phyloP scores from a whole-genome alignment of 2,329 filamentous ascomycete species.

The Microdochium nivale region DNA sequence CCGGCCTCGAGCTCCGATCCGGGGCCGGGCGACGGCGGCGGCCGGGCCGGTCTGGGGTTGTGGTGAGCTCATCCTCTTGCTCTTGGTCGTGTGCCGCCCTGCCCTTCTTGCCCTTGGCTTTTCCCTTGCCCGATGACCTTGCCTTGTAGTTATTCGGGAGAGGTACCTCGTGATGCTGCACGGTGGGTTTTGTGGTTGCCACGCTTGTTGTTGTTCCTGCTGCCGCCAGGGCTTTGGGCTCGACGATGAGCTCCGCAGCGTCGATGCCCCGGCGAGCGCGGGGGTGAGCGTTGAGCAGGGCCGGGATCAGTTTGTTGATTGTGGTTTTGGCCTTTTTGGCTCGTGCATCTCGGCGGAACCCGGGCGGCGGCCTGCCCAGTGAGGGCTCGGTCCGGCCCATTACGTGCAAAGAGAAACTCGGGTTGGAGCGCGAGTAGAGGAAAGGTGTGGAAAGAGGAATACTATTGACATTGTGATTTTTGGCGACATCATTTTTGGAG shows the following conservation, averaged over 20 bases:
- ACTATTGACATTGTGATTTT: neutral
- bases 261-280: conserved; percentile 47
- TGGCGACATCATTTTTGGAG: neutral
- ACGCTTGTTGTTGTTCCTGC: neutral
- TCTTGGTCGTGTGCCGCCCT: neutral
- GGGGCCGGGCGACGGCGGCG: neutral
- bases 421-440: neutral
- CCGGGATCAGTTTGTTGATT: conserved; percentile 50
- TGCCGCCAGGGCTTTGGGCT: conserved; percentile 11
- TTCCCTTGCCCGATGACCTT: neutral
- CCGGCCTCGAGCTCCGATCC: neutral
- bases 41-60: conserved; percentile 1
- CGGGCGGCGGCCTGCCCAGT: conserved; percentile 15
- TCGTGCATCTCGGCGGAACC: conserved; percentile 24
- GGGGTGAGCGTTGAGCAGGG: conserved; percentile 41
- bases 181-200: neutral
- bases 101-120: conserved; percentile 1
- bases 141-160: neutral
- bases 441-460: neutral
- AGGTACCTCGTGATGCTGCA: neutral
- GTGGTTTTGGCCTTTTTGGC: conserved; percentile 48
- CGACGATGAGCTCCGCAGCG: conserved; percentile 36
- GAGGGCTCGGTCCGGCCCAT: conserved; percentile 22
- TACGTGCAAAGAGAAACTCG: neutral
- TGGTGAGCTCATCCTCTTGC: neutral